Percentiles rank a stretch among this genome's conserved stretches.
These are phyloP conservation scores for Penicillium vulpinum DNA, from an alignment of 2,329 filamentous ascomycete genomes.

Conservation along the genomic window DNA sequence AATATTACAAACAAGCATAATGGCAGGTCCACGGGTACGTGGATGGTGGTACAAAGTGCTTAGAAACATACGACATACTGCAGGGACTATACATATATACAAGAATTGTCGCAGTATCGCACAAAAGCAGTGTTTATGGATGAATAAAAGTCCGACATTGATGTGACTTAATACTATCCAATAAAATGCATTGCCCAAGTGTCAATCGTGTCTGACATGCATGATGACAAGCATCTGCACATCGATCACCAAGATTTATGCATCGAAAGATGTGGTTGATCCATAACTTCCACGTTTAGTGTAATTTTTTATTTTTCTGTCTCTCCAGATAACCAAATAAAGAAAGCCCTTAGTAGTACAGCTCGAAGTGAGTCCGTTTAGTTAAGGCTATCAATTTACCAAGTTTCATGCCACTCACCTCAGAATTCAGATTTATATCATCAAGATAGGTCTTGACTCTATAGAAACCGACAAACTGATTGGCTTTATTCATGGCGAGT, in stretches of 20 bases:
- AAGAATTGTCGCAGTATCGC: not conserved
- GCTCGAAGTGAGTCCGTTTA: too few relatives aligned
- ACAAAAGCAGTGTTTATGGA: not conserved
- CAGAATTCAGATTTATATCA: too few relatives aligned
- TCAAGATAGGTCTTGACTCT: too few relatives aligned
- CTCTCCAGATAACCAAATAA: too few relatives aligned
- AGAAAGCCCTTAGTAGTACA: too few relatives aligned
- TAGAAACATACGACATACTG: not conserved
- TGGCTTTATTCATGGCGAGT: too few relatives aligned
- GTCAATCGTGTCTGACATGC: not conserved
- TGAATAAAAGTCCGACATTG: not conserved
- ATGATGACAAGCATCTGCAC: not conserved
- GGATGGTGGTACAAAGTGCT: not conserved
- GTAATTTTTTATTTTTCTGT: too few relatives aligned
- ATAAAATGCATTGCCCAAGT: not conserved
- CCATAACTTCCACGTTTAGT: not conserved
- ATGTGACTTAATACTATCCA: not conserved
- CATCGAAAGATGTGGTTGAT: not conserved
- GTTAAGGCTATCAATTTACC: too few relatives aligned
- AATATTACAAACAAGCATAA: not conserved
- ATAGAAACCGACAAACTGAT: too few relatives aligned
- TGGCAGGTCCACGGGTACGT: too few relatives aligned
- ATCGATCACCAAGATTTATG: not conserved
- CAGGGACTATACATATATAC: not conserved
- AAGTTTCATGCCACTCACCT: too few relatives aligned